These are phyloP conservation scores for Zalaria obscura DNA, from an alignment of 2,329 filamentous ascomycete species.

Conservation along the genomic window DNA sequence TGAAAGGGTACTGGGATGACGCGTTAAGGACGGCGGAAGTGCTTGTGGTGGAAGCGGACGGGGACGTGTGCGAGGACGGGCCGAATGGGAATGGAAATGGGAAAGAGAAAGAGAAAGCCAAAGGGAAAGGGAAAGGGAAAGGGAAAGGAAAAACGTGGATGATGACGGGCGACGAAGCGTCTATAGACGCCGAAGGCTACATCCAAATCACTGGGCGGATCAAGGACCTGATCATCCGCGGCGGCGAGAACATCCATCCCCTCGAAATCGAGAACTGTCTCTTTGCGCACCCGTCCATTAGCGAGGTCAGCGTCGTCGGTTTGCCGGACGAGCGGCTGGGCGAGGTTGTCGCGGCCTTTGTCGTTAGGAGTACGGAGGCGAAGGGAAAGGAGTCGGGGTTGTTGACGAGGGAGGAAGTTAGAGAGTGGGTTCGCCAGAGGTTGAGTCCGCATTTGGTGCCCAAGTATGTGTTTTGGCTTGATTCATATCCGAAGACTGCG, in stretches of 20 bases:
- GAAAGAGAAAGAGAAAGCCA: slow-evolving; percentile 15
- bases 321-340: slow-evolving; percentile 71
- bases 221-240: slow-evolving; percentile 90
- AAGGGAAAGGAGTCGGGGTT: slow-evolving; percentile 21
- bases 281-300: slow-evolving; percentile 54
- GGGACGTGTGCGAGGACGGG: too few species aligned
- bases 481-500: slow-evolving; percentile 83
- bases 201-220: slow-evolving; percentile 80
- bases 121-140: too few species aligned
- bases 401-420: slow-evolving; percentile 42
- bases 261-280: slow-evolving; percentile 85
- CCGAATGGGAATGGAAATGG: too few species aligned
- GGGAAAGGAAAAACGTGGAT: slow-evolving; percentile 61
- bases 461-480: slow-evolving; percentile 77
- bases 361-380: slow-evolving; percentile 48
- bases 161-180: slow-evolving; percentile 81
- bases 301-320: slow-evolving; percentile 71
- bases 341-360: slow-evolving; percentile 74
- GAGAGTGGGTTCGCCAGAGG: slow-evolving; percentile 55
- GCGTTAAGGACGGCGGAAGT: slow-evolving; percentile 54
- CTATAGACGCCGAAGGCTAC: slow-evolving; percentile 71
- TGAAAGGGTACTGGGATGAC: slow-evolving; percentile 85
- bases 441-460: slow-evolving; percentile 68
- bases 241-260: slow-evolving; percentile 92
- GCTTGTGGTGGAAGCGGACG: slow-evolving; percentile 34